phyloP scores from a whole-genome alignment of 768 basidiomycete species.

The Kondoa subrosea region DNA sequence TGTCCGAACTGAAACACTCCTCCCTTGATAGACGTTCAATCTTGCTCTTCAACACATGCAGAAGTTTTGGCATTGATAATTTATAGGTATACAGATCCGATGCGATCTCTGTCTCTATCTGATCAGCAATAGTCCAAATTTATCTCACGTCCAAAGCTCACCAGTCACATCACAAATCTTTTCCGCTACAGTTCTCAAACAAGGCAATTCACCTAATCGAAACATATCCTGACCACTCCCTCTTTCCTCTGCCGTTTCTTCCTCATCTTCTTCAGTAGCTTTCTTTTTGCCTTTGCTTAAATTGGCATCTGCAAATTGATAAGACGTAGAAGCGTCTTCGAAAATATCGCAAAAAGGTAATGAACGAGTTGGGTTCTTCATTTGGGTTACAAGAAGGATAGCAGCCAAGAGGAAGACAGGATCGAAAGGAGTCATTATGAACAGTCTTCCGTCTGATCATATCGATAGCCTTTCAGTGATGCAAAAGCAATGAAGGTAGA shows the following conservation, averaged over 20 bases:
- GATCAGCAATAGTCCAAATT: not conserved
- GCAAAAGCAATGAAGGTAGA: not conserved
- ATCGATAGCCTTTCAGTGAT: not conserved
- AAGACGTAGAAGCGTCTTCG: constrained; percentile 7
- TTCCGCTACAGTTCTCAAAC: not conserved
- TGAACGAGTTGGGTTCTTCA: constrained; percentile 5
- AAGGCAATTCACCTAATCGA: not conserved
- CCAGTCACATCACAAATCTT: constrained; percentile 1
- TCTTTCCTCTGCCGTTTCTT: not conserved
- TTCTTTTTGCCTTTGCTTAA: not conserved
- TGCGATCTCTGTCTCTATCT: constrained; percentile 4
- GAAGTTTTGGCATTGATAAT: not conserved
- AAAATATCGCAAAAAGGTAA: constrained; percentile 18
- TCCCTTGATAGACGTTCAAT: not conserved
- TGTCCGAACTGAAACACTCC: not conserved
- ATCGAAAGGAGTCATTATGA: constrained; percentile 20
- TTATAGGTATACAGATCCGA: not conserved
- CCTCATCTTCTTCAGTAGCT: not conserved
- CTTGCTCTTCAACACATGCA: not conserved
- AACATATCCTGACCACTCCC: not conserved
- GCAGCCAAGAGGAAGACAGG: constrained; percentile 14
- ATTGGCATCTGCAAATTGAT: not conserved
- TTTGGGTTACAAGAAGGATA: constrained; percentile 13
- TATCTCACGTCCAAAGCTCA: not conserved
- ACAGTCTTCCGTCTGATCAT: constrained; percentile 14